Conservation (phyloP, 2,329 filamentous ascomycete genomes). For the Fusarium sp. region DNA sequence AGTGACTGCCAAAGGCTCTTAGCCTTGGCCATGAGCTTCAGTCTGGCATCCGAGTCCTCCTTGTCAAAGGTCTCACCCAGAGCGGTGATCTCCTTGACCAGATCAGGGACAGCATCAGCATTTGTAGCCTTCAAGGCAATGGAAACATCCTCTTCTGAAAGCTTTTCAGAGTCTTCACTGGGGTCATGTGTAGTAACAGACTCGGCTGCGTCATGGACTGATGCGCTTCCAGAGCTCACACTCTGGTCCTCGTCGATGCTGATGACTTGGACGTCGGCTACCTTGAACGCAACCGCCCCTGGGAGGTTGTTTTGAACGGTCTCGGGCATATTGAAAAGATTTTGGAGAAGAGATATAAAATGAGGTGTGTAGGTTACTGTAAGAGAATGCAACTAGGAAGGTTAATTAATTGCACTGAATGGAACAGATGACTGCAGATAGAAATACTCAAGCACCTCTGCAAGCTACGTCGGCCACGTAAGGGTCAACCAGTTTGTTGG, state of each 20-base stretch:
- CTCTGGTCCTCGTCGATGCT: neutral
- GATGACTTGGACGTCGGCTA: neutral
- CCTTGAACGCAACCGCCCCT: neutral
- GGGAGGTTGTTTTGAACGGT: neutral
- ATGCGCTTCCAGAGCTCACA: neutral
- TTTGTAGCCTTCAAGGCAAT: conserved; percentile 29
- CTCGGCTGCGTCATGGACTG: neutral
- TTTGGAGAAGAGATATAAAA: neutral
- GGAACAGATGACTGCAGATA: neutral
- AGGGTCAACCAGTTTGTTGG: neutral
- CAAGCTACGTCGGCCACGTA: neutral
- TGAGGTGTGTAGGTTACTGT: neutral
- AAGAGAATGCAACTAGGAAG: neutral
- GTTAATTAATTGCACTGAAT: neutral
- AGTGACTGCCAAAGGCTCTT: conserved; percentile 50
- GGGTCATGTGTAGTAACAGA: neutral
- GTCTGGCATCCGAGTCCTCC: conserved; percentile 37
- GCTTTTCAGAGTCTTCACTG: neutral
- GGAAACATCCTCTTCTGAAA: conserved; percentile 10
- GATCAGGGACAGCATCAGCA: conserved; percentile 14
- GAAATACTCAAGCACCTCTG: neutral
- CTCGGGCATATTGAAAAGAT: conserved; percentile 2
- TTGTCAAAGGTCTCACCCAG: neutral
- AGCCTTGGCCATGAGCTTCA: conserved; percentile 50
- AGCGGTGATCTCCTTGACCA: conserved; percentile 25